Base-by-base conservation (phyloP, 2,329 filamentous ascomycete genomes). In the Pseudopithomyces maydicus region DNA sequence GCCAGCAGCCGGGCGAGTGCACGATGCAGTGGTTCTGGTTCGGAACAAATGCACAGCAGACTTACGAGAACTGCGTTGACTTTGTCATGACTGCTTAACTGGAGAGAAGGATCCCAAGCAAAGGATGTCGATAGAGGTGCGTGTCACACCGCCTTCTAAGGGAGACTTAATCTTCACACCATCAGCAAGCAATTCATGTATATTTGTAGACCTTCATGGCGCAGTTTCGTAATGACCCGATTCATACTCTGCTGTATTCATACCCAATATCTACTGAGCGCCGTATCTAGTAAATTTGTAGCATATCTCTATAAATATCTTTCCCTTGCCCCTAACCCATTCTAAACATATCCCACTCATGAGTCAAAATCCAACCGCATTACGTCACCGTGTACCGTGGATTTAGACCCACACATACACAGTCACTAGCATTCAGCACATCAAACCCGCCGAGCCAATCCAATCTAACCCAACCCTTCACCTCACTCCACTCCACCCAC, bases 11-110 rank as follows among this genome's bases (percentile, higher is more conserved):
- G 8, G 83, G 84, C 19, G 69, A 73, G 54, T 82, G 80, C 64
- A 82, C 82, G 2, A 75, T 88, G 54, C 85, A 88, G 72, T 87
- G 85, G 84, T 86, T 81, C 71, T 88, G 85, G 85, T 80, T 84
- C 60, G 84, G 84, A 3, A 72, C 73, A 7, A 76, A 74, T 54
- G 81, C 83, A 45, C 67, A 80, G 56, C 85, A 88, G 77, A 86
- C 85, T 1, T 88, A 88, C 65, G 82, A 86, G 74, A 81, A 81
- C 51, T 88, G 85, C 68, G 77, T 87, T 39, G 85, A 88, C 65
- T 87, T 88, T 59, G 59, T 59, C 44, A 55, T 58, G 56, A 48
- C 56, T 6, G 52, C 51, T 44, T 58, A 41, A 54, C 5, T 41
- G 36, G 17, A 51, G 20, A 36, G 41, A 26, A 17, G 11, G 29